Evolutionary conservation across 148 eudicot species (phyloP).

Genomic region (Rhododendron henanense): DNA sequence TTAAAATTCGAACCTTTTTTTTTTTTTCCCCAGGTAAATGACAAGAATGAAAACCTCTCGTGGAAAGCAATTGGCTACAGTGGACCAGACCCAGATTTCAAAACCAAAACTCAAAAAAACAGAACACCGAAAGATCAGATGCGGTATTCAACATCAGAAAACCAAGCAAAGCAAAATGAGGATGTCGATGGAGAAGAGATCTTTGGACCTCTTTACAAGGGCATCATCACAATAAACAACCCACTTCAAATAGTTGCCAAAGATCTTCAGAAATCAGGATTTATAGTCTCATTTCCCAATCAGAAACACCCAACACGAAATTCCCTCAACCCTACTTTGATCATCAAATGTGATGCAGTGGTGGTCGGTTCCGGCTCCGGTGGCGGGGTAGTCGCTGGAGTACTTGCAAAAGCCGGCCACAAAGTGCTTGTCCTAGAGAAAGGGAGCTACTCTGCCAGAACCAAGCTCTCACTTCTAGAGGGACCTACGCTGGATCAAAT

Average conservation of each 20-base stretch:
- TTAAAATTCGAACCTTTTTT: background rate
- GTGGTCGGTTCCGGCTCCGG: conserved; percentile 80
- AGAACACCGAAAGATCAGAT: background rate
- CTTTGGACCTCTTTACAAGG: conserved; percentile 52
- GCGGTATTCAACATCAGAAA: background rate
- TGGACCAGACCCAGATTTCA: conserved; percentile 59
- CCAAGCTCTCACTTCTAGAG: conserved; percentile 59
- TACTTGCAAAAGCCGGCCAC: conserved; percentile 64
- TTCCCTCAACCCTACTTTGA: conserved; percentile 25
- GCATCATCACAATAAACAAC: conserved; percentile 29
- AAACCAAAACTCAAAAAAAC: conserved; percentile 5
- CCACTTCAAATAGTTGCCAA: conserved; percentile 24
- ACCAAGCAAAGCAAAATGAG: background rate
- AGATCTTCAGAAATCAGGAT: conserved; percentile 25
- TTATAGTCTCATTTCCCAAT: conserved; percentile 29
- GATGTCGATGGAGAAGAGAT: conserved; percentile 13
- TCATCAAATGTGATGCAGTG: conserved; percentile 58
- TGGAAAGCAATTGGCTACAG: conserved; percentile 73
- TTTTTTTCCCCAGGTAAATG: conserved; percentile 40
- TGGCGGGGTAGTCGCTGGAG: conserved; percentile 68
- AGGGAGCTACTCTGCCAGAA: conserved; percentile 55
- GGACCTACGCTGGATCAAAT: conserved; percentile 53
- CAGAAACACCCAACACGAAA: conserved; percentile 8
- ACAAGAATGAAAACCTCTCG: conserved; percentile 43
- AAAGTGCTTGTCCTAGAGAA: conserved; percentile 75